Evolutionary conservation across 2,329 filamentous ascomycete genomes (phyloP), one percentile per base, ranked within the genome.

Genomic region (Catunica adiposa): DNA sequence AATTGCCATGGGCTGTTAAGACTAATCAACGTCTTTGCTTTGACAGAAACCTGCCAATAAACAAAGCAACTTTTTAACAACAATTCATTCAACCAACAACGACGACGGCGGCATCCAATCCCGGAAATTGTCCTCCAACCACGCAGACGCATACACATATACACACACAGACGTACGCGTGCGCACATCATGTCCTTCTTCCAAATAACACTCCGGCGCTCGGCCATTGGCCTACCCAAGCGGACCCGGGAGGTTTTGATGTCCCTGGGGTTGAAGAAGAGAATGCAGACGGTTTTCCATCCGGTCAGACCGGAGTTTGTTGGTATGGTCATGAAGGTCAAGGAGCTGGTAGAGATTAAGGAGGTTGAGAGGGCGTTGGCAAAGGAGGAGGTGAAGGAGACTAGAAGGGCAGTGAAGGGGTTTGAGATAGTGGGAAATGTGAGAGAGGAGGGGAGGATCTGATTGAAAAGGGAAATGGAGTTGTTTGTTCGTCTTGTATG

Each of bases 301-400:
- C 85, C 86, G 38, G 88, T 94, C 59, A 78, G 78, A 59, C 80
- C 82, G 44, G 82, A 88, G 62, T 81, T 87, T 60, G 89, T 89
- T 8, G 89, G 89, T 66, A 88, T 94, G 73, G 87, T 96, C 65
- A 84, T 96, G 75, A 84, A 84, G 69, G 88, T 96, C 63, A 96
- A 96, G 74, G 89, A 96, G 71, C 73, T 96, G 60, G 86, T 96
- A 48, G 75, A 79, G 55, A 88, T 95, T 37, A 73, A 81, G 62
- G 89, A 94, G 71, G 87, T 94, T 47, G 80, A 82, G 34, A 67
- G 70, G 59, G 68, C 76, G 31, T 66, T 87, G 69, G 82, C 75
- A 6, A 78, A 80, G 65, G 69, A 71, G 56, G 79, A 94, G 72
- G 75, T 94, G 64, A 81, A 80, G 70, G 78, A 75, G 53, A 73